Percentiles rank a stretch among this genome's conserved stretches.
These are phyloP conservation scores for Pezicula radicicola DNA, from an alignment of 2,329 filamentous ascomycete genomes.

Conservation along the genomic window DNA sequence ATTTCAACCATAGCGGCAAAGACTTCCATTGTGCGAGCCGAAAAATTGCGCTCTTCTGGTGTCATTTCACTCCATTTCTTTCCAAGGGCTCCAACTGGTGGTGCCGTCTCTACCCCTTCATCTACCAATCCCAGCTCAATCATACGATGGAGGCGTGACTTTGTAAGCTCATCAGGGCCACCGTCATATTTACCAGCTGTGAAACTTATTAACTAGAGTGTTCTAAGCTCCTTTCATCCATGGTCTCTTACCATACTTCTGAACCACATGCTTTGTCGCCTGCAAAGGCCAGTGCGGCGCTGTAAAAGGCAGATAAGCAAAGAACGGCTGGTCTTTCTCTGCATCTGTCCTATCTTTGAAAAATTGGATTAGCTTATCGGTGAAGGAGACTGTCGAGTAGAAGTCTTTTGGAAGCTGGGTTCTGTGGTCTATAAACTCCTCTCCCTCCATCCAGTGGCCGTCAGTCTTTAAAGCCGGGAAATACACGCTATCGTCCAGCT, in stretches of 20 bases:
- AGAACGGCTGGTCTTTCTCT: constrained; percentile 35
- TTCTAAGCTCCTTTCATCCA: no score
- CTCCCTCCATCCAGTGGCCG: constrained; percentile 41
- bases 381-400: constrained; percentile 2
- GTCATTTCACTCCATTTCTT: constrained; percentile 35
- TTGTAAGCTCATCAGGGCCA: constrained; percentile 52
- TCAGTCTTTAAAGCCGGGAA: constrained; percentile 34
- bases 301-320: constrained; percentile 47
- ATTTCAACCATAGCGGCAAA: constrained; percentile 45
- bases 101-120: constrained; percentile 9
- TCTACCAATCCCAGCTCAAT: constrained; percentile 43
- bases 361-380: constrained; percentile 1
- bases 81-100: constrained; percentile 1
- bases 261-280: constrained; percentile 30
- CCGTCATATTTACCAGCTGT: no score
- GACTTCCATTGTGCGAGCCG: constrained; percentile 43
- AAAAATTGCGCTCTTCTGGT: constrained; percentile 34
- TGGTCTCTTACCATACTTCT: constrained; percentile 43
- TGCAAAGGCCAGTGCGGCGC: constrained; percentile 52
- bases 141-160: constrained; percentile 49
- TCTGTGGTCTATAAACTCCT: constrained; percentile 32
- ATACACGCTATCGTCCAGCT: constrained; percentile 9
- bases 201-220: no score
- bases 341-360: constrained; percentile 7
- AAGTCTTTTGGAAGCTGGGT: constrained; percentile 8